Percentiles rank a stretch among this genome's conserved stretches.
Conservation (phyloP, 1,284 basidiomycete species). For the Golubevia sp. region DNA sequence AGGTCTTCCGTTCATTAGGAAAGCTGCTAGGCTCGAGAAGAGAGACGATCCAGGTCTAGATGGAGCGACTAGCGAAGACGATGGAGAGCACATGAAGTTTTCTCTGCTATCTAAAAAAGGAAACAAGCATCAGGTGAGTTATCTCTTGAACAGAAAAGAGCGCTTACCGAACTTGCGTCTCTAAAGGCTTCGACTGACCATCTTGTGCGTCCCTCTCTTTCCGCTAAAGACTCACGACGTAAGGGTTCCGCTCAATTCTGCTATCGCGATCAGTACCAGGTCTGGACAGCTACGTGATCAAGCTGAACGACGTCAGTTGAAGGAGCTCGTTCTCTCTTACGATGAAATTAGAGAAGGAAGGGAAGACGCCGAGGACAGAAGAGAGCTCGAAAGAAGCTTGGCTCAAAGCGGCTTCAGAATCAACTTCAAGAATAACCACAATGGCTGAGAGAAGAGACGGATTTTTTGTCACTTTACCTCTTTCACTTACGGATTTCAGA, state of each 20-base stretch:
- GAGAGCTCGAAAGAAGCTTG: not conserved
- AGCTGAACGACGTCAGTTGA: slow-evolving; percentile 49
- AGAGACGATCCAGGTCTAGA: slow-evolving; percentile 21
- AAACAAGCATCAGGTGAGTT: slow-evolving; percentile 30
- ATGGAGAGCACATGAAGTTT: slow-evolving; percentile 43
- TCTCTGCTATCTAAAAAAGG: slow-evolving; percentile 50
- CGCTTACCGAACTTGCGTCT: not conserved
- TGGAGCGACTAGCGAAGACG: not conserved
- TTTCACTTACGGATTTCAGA: too few relatives aligned
- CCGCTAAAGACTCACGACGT: slow-evolving; percentile 34
- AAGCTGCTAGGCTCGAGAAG: not conserved
- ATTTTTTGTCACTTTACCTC: too few relatives aligned
- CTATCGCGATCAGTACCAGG: slow-evolving; percentile 48
- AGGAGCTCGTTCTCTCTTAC: slow-evolving; percentile 50
- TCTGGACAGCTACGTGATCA: slow-evolving; percentile 44
- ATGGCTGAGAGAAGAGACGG: not conserved
- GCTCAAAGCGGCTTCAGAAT: not conserved
- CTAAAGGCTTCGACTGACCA: not conserved
- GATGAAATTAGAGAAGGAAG: slow-evolving; percentile 32
- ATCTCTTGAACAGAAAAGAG: not conserved
- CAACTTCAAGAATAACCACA: not conserved
- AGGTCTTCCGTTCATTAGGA: slow-evolving; percentile 17
- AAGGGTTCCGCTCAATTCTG: slow-evolving; percentile 33
- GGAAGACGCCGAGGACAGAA: not conserved
- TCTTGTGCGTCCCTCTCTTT: not conserved